phyloP scores from a whole-genome alignment of 768 basidiomycete species.

The Galerina sulciceps region DNA sequence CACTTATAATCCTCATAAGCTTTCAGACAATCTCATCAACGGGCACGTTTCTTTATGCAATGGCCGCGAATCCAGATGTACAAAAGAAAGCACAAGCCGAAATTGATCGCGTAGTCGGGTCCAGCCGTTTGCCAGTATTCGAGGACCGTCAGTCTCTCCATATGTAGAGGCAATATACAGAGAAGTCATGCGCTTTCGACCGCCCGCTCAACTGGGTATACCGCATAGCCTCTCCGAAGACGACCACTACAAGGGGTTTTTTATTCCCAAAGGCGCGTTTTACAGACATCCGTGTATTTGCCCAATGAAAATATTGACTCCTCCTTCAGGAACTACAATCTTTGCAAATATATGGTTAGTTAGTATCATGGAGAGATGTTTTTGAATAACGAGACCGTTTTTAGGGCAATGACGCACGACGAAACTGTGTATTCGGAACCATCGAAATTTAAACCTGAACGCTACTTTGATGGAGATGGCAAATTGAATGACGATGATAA shows the following conservation, averaged over 20 bases:
- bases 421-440: slow-evolving; percentile 36
- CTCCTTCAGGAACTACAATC: background rate
- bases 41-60: slow-evolving; percentile 28
- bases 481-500: slow-evolving; percentile 20
- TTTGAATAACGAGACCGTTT: too few species aligned
- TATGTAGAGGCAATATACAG: slow-evolving; percentile 22
- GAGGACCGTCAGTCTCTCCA: slow-evolving; percentile 25
- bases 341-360: background rate
- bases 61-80: slow-evolving; percentile 31
- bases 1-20: background rate
- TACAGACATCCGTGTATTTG: background rate
- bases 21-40: slow-evolving; percentile 5
- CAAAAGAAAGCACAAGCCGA: slow-evolving; percentile 37
- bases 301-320: background rate
- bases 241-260: slow-evolving; percentile 23
- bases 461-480: slow-evolving; percentile 28
- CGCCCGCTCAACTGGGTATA: slow-evolving; percentile 15
- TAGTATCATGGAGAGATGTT: too few species aligned
- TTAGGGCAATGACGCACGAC: slow-evolving; percentile 29
- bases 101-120: slow-evolving; percentile 35
- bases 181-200: slow-evolving; percentile 17
- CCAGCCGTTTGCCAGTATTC: slow-evolving; percentile 28
- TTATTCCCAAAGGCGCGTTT: slow-evolving; percentile 23
- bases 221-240: slow-evolving; percentile 26
- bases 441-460: slow-evolving; percentile 32